phyloP scores from a whole-genome alignment of 805 yeast species.

The Komagataella populi region DNA sequence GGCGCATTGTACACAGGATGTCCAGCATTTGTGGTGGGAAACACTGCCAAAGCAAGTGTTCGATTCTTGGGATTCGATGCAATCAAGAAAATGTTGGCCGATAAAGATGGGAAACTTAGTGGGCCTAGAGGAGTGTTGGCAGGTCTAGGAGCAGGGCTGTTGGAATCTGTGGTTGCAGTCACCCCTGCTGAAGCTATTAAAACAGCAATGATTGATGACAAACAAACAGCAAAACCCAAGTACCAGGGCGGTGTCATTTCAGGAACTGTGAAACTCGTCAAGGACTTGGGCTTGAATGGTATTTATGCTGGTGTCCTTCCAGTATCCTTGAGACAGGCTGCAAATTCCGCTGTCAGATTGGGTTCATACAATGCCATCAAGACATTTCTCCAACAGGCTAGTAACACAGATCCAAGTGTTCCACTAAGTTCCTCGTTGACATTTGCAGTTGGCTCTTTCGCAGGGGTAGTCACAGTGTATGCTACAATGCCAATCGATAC shows the following conservation, averaged over 20 bases:
- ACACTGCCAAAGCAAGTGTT: constrained; percentile 93
- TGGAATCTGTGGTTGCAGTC: constrained; percentile 86
- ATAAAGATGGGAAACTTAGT: constrained; percentile 74
- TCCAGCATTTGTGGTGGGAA: constrained; percentile 92
- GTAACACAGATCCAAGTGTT: constrained; percentile 50
- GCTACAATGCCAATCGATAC: constrained; percentile 94
- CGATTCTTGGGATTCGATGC: constrained; percentile 88
- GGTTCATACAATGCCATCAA: constrained; percentile 90
- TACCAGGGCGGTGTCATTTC: constrained; percentile 51
- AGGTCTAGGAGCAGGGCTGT: constrained; percentile 93
- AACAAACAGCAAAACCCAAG: constrained; percentile 60
- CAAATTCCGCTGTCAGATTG: constrained; percentile 87
- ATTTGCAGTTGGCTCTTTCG: constrained; percentile 79
- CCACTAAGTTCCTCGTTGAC: constrained; percentile 73
- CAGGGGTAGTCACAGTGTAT: constrained; percentile 83
- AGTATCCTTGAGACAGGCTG: constrained; percentile 89
- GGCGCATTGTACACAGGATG: constrained; percentile 83
- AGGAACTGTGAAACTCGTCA: constrained; percentile 52
- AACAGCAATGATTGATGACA: constrained; percentile 91
- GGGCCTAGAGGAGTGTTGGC: constrained; percentile 90
- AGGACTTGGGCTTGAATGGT: constrained; percentile 73
- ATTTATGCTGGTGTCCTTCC: constrained; percentile 85
- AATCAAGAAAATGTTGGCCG: constrained; percentile 64
- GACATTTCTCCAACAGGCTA: constrained; percentile 56
- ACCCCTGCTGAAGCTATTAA: constrained; percentile 96